A percentile compares a stretch with the other conserved stretches of the same genome.
These are phyloP conservation scores for Amanita subjunquillea DNA, from an alignment of 768 basidiomycete genomes.

Conservation along the genomic window DNA sequence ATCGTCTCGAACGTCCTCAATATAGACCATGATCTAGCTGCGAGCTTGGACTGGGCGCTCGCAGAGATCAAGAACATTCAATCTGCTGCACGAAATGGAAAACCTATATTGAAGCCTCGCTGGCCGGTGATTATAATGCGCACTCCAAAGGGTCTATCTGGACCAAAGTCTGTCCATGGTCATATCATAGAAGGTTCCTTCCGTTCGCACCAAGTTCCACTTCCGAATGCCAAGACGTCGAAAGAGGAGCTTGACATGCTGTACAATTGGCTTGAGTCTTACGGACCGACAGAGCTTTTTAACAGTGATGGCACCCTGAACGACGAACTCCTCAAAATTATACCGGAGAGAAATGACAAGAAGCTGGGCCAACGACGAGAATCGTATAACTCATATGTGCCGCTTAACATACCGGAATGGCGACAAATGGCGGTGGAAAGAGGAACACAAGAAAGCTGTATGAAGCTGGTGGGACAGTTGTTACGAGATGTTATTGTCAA, in stretches of 20 bases:
- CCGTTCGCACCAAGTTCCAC: constrained; percentile 83
- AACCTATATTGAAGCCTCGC: constrained; percentile 77
- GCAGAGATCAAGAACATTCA: constrained; percentile 71
- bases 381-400: constrained; percentile 49
- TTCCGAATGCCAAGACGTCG: constrained; percentile 60
- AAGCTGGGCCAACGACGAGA: constrained; percentile 66
- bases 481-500: constrained; percentile 44
- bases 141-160: constrained; percentile 76
- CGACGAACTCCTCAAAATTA: constrained; percentile 43
- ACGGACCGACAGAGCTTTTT: constrained; percentile 62
- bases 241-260: constrained; percentile 52
- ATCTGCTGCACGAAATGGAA: constrained; percentile 61
- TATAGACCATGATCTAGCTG: constrained; percentile 74
- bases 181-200: constrained; percentile 75
- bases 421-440: constrained; percentile 35
- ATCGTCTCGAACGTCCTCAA: constrained; percentile 60
- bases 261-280: constrained; percentile 66
- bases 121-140: constrained; percentile 86
- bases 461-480: constrained; percentile 58
- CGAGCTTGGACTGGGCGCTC: constrained; percentile 74
- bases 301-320: constrained; percentile 40
- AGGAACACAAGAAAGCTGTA: constrained; percentile 60
- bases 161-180: constrained; percentile 57
- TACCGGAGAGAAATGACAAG: constrained; percentile 45
- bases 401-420: constrained; percentile 64